Percentiles rank a stretch among this genome's conserved stretches.
phyloP scores from a whole-genome alignment of 2,329 filamentous ascomycete genomes.

The Colletotrichum cuscutae region DNA sequence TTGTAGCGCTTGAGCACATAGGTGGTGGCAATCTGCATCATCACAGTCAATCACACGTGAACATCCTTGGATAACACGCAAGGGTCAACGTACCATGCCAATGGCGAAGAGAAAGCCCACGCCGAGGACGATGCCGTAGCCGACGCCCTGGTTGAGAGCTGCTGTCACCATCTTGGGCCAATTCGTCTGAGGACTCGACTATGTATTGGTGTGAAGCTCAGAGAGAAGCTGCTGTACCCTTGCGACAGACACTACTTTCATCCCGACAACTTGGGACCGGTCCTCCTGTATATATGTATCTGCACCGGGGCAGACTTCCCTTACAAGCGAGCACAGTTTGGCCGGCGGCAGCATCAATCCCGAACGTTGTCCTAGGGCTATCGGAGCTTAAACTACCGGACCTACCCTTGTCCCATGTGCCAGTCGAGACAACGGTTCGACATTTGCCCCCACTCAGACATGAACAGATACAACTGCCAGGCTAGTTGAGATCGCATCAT shows the following conservation, averaged over 20 bases:
- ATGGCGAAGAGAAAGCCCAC: conserved; percentile 79
- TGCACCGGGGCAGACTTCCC: not conserved
- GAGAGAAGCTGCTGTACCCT: not conserved
- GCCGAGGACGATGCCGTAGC: conserved; percentile 82
- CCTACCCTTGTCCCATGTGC: conserved; percentile 13
- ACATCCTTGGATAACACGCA: not conserved
- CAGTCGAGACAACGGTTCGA: conserved; percentile 10
- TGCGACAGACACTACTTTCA: not conserved
- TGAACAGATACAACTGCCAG: not conserved
- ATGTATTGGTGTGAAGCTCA: not conserved
- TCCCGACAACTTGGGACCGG: conserved; percentile 6
- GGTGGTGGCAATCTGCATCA: conserved; percentile 68
- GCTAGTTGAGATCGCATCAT: not conserved
- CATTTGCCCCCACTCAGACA: conserved; percentile 9
- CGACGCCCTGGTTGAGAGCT: conserved; percentile 69
- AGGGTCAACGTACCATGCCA: conserved; percentile 62
- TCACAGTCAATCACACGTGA: not conserved
- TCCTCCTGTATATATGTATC: conserved; percentile 16
- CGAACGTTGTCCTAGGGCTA: conserved; percentile 8
- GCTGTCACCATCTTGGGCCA: conserved; percentile 37
- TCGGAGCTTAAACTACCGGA: conserved; percentile 29
- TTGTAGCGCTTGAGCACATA: conserved; percentile 72
- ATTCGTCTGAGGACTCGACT: not conserved
- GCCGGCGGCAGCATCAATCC: conserved; percentile 32
- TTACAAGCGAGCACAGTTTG: not conserved